phyloP scores from a whole-genome alignment of 495 filamentous ascomycete species.

The Paragyromitra xinjiangensis region DNA sequence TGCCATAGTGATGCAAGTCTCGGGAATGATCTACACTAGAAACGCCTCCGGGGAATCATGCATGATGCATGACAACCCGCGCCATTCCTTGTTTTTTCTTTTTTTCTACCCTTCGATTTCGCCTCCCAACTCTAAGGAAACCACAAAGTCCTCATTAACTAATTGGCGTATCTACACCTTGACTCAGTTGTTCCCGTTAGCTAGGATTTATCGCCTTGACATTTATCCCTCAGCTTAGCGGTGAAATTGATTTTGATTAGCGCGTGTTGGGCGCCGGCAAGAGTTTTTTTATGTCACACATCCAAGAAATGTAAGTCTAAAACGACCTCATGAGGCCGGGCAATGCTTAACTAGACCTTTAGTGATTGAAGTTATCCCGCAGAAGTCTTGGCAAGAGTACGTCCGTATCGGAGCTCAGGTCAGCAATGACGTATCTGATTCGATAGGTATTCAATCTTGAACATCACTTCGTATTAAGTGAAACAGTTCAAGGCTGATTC shows the following conservation, averaged over 20 bases:
- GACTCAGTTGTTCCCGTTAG: neutral
- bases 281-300: neutral
- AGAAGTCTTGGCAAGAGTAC: constrained; percentile 10
- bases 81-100: constrained; percentile 36
- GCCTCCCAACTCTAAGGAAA: neutral
- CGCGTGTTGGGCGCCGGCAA: neutral
- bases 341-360: neutral
- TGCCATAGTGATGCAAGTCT: constrained; percentile 29
- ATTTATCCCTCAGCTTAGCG: neutral
- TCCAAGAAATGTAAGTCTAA: neutral
- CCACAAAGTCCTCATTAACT: neutral
- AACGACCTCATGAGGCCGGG: neutral
- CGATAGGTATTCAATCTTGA: constrained; percentile 2
- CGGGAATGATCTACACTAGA: constrained; percentile 33
- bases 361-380: neutral
- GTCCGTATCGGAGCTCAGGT: constrained; percentile 1
- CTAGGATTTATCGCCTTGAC: neutral
- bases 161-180: neutral
- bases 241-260: neutral
- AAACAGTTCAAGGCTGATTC: constrained; percentile 29
- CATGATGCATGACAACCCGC: constrained; percentile 5
- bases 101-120: constrained; percentile 1
- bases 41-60: constrained; percentile 1
- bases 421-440: constrained; percentile 26
- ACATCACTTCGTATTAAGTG: constrained; percentile 28